Evolutionary conservation across 805 yeast species (phyloP).

Genomic region (Yueomyces sp.): DNA sequence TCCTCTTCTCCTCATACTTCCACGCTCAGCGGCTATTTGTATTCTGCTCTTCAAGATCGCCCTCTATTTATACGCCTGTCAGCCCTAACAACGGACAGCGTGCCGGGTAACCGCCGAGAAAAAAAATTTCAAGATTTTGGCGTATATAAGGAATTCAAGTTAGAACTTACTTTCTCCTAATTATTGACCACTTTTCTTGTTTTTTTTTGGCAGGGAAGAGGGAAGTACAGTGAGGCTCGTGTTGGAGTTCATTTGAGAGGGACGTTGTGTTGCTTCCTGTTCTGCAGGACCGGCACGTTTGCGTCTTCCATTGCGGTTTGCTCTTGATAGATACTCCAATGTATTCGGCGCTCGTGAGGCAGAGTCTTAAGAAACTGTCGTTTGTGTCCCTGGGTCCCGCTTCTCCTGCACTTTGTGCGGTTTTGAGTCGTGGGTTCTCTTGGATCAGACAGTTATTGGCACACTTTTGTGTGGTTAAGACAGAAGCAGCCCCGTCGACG

Average conservation of each 20-base stretch:
- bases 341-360: constrained; percentile 62
- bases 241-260: constrained; percentile 11
- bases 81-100: no score
- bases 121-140: no score
- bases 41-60: no score
- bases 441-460: constrained; percentile 37
- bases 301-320: constrained; percentile 20
- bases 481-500: constrained; percentile 97
- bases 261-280: constrained; percentile 14
- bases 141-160: no score
- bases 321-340: constrained; percentile 1
- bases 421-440: constrained; percentile 16
- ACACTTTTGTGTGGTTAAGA: constrained; percentile 31
- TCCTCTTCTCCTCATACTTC: no score
- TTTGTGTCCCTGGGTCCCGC: constrained; percentile 6
- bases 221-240: constrained; percentile 11
- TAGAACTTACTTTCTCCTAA: no score
- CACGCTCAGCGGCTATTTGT: no score
- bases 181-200: background rate
- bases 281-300: constrained; percentile 7
- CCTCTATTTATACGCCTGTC: no score
- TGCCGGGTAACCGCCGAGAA: no score
- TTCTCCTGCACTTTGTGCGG: constrained; percentile 24
- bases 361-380: constrained; percentile 25
- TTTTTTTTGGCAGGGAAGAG: background rate